Conservation (phyloP, 805 yeast genomes). For the Candida sanyiensis region DNA sequence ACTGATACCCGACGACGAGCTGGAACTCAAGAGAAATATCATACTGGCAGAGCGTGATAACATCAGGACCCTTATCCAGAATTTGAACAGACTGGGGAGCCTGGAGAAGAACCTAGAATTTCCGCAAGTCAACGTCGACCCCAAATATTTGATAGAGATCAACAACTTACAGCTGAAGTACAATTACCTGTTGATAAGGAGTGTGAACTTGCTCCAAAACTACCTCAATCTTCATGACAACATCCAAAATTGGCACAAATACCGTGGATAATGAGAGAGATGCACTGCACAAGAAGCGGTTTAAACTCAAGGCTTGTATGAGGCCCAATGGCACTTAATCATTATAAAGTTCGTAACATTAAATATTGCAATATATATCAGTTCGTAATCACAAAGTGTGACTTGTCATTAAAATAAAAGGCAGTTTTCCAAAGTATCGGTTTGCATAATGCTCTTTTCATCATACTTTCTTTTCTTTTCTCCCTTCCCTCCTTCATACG, state of each 20-base stretch:
- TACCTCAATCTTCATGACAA: slow-evolving; percentile 19
- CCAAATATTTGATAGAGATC: slow-evolving; percentile 5
- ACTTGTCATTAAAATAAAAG: too few relatives aligned
- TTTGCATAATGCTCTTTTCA: too few relatives aligned
- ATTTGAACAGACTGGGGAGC: slow-evolving; percentile 5
- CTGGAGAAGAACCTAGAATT: slow-evolving; percentile 8
- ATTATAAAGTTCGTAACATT: too few relatives aligned
- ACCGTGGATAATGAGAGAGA: too few relatives aligned
- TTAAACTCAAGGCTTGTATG: too few relatives aligned
- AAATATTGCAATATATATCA: too few relatives aligned
- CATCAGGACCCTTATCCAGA: neutral
- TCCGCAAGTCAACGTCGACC: slow-evolving; percentile 8
- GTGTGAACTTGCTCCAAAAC: slow-evolving; percentile 21
- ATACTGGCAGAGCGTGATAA: slow-evolving; percentile 1
- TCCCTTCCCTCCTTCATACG: too few relatives aligned
- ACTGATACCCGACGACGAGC: neutral
- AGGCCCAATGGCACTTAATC: too few relatives aligned
- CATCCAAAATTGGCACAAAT: slow-evolving; percentile 11
- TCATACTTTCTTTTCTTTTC: too few relatives aligned
- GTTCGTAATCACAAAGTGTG: too few relatives aligned
- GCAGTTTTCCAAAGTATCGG: too few relatives aligned
- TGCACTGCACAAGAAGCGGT: too few relatives aligned
- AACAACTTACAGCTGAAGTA: slow-evolving; percentile 16
- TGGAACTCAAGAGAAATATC: neutral
- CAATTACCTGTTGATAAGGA: slow-evolving; percentile 19